Evolutionary conservation across 345 rosid species (phyloP), one percentile per base, ranked within the genome.

Genomic region (Bruguiera parviflora): DNA sequence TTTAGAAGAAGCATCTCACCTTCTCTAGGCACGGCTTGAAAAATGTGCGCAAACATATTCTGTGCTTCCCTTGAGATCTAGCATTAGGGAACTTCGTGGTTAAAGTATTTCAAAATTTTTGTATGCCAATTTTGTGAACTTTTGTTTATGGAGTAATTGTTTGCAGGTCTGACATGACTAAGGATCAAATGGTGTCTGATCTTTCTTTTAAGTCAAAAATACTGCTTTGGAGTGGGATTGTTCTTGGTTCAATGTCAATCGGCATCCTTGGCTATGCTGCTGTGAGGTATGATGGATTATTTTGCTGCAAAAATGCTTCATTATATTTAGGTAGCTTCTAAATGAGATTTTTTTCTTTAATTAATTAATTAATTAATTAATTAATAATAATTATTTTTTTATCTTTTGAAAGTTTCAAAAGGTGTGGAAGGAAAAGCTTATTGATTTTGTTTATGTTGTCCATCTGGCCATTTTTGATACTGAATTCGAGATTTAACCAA

Each of bases 221-320:
- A 71, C 75, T 90, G 29, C 79, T 90, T 52, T 84, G 92, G 86
- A 73, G 94, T 72, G 78, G 91, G 53, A 28, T 89, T 57, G 65
- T 86, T 69, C 76, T 95, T 69, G 91, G 99, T 55, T 80, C 88
- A 1, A 49, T 85, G 25, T 88, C 99, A n/a, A 53, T 84, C 33
- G 85, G 93, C 39, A 79, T 87, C 74, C 96, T 95, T 66, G 84
- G 98, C 68, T 87, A 79, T 77, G 90, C 98, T 64, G 71, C 86
- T 59, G 62, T 72, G 71, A 92, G 98, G 98, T 91, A 72, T 60
- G 63, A 4, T 43, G 49, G 49, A 4, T 35, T 58, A 8, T 71
- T 64, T 64, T 65, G 59, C 59, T 15, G 6, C 22, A n/a, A 56
- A 55, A 21, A 8, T 9, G 28, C 25, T 4, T 27, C 5, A 24